Evolutionary conservation across 192 early-diverging fungal genomes (phyloP), one percentile per base, ranked within the genome.

Genomic region (Kappamyces sp.): DNA sequence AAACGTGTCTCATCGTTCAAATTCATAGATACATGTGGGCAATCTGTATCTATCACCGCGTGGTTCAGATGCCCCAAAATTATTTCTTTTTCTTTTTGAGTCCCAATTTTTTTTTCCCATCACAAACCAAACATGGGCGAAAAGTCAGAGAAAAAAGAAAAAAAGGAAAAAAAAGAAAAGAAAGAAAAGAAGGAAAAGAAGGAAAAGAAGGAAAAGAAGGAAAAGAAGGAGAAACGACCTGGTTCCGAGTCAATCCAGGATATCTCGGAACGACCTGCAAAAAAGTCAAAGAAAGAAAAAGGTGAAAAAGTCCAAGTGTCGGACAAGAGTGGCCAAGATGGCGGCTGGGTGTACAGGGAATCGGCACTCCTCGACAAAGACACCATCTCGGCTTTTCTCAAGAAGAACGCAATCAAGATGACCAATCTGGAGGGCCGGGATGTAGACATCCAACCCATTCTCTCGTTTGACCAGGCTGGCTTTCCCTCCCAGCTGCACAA

Each of bases 381-480:
- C 8, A 42, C 23, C 48, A 61, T 75, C 51, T 41, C 57, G 42
- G 62, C 58, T 5, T 76, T 77, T 50, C 62, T 71, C 39, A 59
- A 66, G 10, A 51, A 65, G 31, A 67, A 80, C 64, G 55, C 48
- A 15, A 70, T 82, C 51, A 37, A 49, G 33, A 51, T 82, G n/a
- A 64, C 63, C 9, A 68, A 65, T 47, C 44, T 47, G 40, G 68
- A 59, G 49, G 50, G 53, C 3, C 13, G 51, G 34, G 12, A 31
- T 23, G 5, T 40, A 9, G 39, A 59, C 35, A 31, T 76, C 49
- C 46, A 72, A 49, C 90, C 90, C 23, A 87, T 85, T 40, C 70
- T 92, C 44, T 75, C 87, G 55, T 95, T 97, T 53, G 63, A 60
- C 44, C 83, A 90, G 49, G 80, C 90, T 32, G 77, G 80, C 7